Evolutionary conservation across 768 basidiomycete species (phyloP).

Genomic region (Boletus reticuloceps): DNA sequence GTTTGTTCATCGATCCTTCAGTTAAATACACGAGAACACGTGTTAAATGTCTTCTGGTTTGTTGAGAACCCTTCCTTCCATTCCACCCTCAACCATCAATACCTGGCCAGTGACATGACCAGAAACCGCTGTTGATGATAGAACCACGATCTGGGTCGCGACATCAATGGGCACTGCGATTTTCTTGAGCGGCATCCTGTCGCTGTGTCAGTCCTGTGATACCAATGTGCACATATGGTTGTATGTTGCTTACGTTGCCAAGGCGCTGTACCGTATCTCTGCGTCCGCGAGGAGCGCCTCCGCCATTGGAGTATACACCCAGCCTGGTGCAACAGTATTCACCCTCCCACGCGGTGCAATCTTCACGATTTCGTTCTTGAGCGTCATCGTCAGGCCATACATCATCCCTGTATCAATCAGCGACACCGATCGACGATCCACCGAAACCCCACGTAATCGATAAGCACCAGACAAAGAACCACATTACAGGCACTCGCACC

Average conservation of each 20-base stretch:
- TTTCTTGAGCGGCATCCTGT: slow-evolving; percentile 69
- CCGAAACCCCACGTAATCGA: too few relatives aligned
- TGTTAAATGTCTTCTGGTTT: slow-evolving; percentile 24
- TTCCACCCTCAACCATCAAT: slow-evolving; percentile 71
- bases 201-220: neutral
- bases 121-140: slow-evolving; percentile 60
- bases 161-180: slow-evolving; percentile 61
- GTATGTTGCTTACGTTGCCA: slow-evolving; percentile 57
- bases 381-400: slow-evolving; percentile 63
- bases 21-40: too few relatives aligned
- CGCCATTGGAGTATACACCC: slow-evolving; percentile 64
- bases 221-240: too few relatives aligned
- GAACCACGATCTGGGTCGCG: slow-evolving; percentile 59
- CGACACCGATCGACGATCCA: too few relatives aligned
- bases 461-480: too few relatives aligned
- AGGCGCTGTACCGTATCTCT: slow-evolving; percentile 48
- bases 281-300: slow-evolving; percentile 56
- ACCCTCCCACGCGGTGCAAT: slow-evolving; percentile 71
- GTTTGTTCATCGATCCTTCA: neutral
- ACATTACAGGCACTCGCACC: slow-evolving; percentile 35
- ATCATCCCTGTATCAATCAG: slow-evolving; percentile 51
- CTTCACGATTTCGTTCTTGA: slow-evolving; percentile 82
- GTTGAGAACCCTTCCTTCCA: slow-evolving; percentile 65
- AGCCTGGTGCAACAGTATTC: slow-evolving; percentile 67
- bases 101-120: slow-evolving; percentile 75